Conservation (phyloP, 1,284 basidiomycete genomes). For the Puccinia novopanici region DNA sequence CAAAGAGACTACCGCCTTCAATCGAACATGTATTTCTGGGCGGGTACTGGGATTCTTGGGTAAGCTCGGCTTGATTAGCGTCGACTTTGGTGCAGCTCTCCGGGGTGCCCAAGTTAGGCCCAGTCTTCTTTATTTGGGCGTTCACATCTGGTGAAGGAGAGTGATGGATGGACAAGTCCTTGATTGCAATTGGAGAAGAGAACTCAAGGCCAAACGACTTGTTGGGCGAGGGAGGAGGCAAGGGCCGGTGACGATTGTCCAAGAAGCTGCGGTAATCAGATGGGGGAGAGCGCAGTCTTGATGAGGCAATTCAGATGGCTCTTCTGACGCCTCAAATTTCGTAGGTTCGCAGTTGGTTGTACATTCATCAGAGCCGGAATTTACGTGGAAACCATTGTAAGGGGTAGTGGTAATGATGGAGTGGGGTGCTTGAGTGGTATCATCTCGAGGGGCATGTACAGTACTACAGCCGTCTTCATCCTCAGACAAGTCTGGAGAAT, state of each 20-base stretch:
- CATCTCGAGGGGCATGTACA: conserved; percentile 1
- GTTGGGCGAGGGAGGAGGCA: conserved; percentile 1
- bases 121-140: not conserved
- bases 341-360: not conserved
- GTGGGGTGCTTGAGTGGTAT: not conserved
- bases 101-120: not conserved
- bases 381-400: not conserved
- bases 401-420: not conserved
- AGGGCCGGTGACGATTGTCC: conserved; percentile 9
- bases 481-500: not conserved
- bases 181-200: conserved; percentile 29
- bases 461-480: conserved; percentile 15
- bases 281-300: too few relatives aligned
- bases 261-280: not conserved
- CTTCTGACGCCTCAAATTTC: not conserved
- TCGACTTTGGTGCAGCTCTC: not conserved
- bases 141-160: conserved; percentile 1
- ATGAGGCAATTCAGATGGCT: not conserved
- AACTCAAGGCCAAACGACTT: conserved; percentile 33
- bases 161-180: conserved; percentile 32
- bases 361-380: not conserved
- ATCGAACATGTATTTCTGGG: not conserved
- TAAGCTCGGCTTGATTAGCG: not conserved
- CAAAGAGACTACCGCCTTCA: conserved; percentile 11
- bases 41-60: too few relatives aligned